Evolutionary conservation across 805 yeast species (phyloP), one percentile per base, ranked within the genome.

Genomic region (Candida saitoana): DNA sequence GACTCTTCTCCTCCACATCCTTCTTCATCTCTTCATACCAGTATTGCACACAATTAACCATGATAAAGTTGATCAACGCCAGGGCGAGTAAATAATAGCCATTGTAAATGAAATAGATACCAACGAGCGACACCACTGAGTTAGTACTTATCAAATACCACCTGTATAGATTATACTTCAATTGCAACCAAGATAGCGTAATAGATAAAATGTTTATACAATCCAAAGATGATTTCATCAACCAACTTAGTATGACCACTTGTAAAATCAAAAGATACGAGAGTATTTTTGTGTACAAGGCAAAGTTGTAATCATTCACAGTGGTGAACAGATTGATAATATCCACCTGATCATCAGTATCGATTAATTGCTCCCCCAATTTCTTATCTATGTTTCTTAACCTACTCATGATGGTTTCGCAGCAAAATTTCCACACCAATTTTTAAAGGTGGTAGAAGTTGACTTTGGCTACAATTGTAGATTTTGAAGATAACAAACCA

Each of bases 141-240:
- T 36, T 24, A 4, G 31, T 24, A 24, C 15, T 24, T 4, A 36
- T 5, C 7, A 36, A 16, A 36, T 24, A 22, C 18, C 25, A 5
- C n/a, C 16, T 34, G n/a, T 34, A 34, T n/a, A 34, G 14, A 18
- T 20, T 36, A 16, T 36, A 36, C 22, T 36, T 36, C 38, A 36
- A 36, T 24, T 36, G 38, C 5, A 36, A 22, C 31, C 24, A 22
- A 15, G 38, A 36, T 4, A 20, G 19, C 9, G 25, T 20, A 15
- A 36, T 25, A 11, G 38, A 36, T 5, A 36, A 25, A 6, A 36
- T 17, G 24, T 12, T 36, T 9, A 18, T n/a, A 12, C 24, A 12
- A 5, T 36, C 14, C n/a, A 5, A 8, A 11, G 14, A 5, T 7
- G 38, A 36, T 24, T n/a, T 5, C 30, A 36, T 20, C 17, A 16